Evolutionary conservation across 176 grass and related monocot species (phyloP).

Genomic region (Thalia dealbata): DNA sequence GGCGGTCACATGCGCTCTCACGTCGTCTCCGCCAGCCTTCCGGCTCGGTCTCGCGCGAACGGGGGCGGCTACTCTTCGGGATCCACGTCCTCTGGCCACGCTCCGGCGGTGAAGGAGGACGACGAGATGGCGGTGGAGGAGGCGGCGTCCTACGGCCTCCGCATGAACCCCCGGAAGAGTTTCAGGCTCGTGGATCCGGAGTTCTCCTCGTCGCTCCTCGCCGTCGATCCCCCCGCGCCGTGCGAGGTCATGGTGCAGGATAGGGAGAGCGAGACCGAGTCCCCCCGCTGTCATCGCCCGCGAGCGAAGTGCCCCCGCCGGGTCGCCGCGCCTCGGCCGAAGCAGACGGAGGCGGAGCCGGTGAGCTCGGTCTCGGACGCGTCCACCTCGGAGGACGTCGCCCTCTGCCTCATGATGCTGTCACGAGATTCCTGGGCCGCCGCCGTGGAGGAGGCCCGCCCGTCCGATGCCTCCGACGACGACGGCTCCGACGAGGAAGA

Average conservation of each 20-base stretch:
- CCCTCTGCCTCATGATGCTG: slow-evolving; percentile 51
- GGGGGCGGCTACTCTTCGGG: not conserved
- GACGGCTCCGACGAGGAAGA: not conserved
- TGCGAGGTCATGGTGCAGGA: slow-evolving; percentile 19
- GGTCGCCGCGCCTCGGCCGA: not conserved
- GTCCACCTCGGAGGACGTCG: slow-evolving; percentile 56
- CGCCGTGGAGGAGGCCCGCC: not conserved
- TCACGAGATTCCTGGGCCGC: slow-evolving; percentile 48
- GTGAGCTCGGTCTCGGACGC: slow-evolving; percentile 64
- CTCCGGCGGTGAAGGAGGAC: not conserved
- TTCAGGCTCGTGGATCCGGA: slow-evolving; percentile 12
- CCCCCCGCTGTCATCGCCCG: slow-evolving; percentile 23
- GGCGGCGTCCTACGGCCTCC: not conserved
- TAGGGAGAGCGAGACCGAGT: slow-evolving; percentile 74
- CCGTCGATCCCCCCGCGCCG: not conserved
- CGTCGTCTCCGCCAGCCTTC: slow-evolving; percentile 17
- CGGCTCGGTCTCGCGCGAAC: no score
- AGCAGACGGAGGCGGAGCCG: slow-evolving; percentile 21
- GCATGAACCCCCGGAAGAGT: slow-evolving; percentile 14
- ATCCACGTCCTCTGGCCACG: not conserved
- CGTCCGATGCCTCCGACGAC: not conserved
- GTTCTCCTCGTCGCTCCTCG: not conserved
- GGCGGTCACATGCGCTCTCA: slow-evolving; percentile 71
- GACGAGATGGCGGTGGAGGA: not conserved
- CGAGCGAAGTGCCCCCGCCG: slow-evolving; percentile 34